Evolutionary conservation across 2,329 filamentous ascomycete species (phyloP).

Genomic region (Alternaria panax): DNA sequence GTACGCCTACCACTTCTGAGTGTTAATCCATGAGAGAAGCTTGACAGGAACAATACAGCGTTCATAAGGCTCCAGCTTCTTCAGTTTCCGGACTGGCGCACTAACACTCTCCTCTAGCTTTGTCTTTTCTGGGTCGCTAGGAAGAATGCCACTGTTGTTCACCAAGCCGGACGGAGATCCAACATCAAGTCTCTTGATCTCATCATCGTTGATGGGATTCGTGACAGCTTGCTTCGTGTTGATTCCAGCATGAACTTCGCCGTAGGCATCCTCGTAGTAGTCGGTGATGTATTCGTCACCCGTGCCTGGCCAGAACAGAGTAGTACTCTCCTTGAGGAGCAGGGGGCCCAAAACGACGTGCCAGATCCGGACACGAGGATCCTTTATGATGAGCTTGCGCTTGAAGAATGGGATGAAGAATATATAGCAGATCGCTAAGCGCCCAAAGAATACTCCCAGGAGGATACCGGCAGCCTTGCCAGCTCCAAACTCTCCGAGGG

Average conservation of each 20-base stretch:
- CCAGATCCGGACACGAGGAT: slow-evolving; percentile 35
- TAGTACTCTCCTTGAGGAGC: slow-evolving; percentile 50
- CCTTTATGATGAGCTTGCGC: slow-evolving; percentile 37
- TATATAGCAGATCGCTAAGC: slow-evolving; percentile 31
- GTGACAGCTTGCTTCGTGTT: slow-evolving; percentile 11
- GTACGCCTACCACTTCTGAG: slow-evolving; percentile 48
- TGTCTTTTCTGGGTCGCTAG: slow-evolving; percentile 15
- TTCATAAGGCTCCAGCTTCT: slow-evolving; percentile 41
- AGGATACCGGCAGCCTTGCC: slow-evolving; percentile 41
- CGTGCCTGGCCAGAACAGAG: slow-evolving; percentile 52
- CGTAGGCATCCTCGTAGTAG: slow-evolving; percentile 50
- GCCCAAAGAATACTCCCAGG: slow-evolving; percentile 36
- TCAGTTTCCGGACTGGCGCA: slow-evolving; percentile 28
- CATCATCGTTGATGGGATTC: slow-evolving; percentile 12
- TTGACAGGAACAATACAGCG: slow-evolving; percentile 47
- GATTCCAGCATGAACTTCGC: slow-evolving; percentile 30
- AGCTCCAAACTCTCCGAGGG: slow-evolving; percentile 39
- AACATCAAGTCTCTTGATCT: slow-evolving; percentile 9
- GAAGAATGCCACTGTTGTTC: background rate
- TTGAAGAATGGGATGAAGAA: slow-evolving; percentile 42
- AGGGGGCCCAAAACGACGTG: slow-evolving; percentile 48
- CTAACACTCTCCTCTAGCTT: slow-evolving; percentile 10
- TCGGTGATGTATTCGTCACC: slow-evolving; percentile 49
- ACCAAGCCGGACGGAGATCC: slow-evolving; percentile 6
- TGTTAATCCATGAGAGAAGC: slow-evolving; percentile 40